A percentile compares a stretch with the other conserved stretches of the same genome.
Evolutionary conservation across 2,329 filamentous ascomycete genomes (phyloP).

Genomic region (Aspergillus hortae): DNA sequence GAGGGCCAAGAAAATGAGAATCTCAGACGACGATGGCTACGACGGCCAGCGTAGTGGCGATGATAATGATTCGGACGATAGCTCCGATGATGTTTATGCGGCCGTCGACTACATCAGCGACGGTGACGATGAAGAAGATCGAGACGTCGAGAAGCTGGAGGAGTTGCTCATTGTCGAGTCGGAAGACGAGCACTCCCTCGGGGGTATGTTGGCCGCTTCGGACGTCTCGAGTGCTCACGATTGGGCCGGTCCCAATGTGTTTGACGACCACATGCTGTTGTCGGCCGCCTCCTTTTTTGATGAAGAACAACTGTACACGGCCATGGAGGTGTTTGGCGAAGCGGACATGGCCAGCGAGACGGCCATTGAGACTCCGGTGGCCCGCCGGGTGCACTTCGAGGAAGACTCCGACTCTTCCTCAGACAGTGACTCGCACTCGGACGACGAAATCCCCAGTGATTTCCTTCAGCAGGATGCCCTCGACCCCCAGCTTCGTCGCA

Average conservation of each 20-base stretch:
- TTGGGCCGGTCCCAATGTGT: conserved; percentile 55
- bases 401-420: conserved; percentile 59
- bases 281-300: conserved; percentile 41
- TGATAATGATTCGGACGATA: conserved; percentile 31
- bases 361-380: conserved; percentile 40
- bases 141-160: conserved; percentile 73
- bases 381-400: conserved; percentile 69
- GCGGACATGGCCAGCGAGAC: conserved; percentile 33
- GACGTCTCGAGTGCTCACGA: conserved; percentile 24
- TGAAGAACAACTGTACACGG: conserved; percentile 40
- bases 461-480: conserved; percentile 73
- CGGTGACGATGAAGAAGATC: conserved; percentile 75
- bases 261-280: conserved; percentile 41
- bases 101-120: conserved; percentile 77
- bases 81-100: conserved; percentile 68
- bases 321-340: conserved; percentile 37
- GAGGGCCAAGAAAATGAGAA: conserved; percentile 32
- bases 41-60: conserved; percentile 28
- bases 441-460: conserved; percentile 70
- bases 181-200: conserved; percentile 31
- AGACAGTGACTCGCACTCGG: conserved; percentile 51
- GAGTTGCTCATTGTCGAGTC: conserved; percentile 65
- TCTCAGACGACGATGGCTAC: conserved; percentile 32
- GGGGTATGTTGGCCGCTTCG: conserved; percentile 20
- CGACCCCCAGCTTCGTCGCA: conserved; percentile 67